Evolutionary conservation across 139 green algal species (phyloP), one percentile per base, ranked within the genome.

Genomic region (Tetratostichococcus sp.): DNA sequence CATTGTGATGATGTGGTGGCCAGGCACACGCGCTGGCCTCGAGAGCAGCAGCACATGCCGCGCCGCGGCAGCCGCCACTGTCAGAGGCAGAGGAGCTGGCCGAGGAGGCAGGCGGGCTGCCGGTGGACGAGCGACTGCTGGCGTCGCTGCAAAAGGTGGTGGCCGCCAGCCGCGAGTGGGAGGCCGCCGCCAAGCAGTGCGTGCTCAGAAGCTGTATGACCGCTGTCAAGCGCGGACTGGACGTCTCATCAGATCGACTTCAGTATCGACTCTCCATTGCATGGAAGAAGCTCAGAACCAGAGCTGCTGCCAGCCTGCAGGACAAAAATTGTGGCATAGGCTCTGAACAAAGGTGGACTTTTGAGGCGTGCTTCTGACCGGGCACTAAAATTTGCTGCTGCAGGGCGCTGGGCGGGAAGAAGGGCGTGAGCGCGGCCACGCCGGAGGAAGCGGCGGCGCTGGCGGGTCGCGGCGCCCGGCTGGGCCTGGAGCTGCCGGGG

Each of bases 61-160:
- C 30, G 11, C 11, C 35, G 23, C 35, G 23, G 69, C 31, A 25
- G 22, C 66, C 28, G 66, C 66, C 42, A 1, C 73, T 77, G n/a
- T 35, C 58, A 59, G 69, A 80, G n/a, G 70, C 66, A 1, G 30
- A 57, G 30, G 31, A 31, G 43, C 43, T 87, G 79, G 31, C 66
- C 21, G 70, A 87, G 35, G 74, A 88, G 65, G 81, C 81, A 3
- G 39, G 58, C 57, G 77, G 77, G n/a, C 78, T 87, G 65, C 72
- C 77, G 5, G 77, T 72, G 50, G 65, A 79, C 30, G 69, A 79
- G 28, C 35, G 62, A 16, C 66, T 83, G 22, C 80, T 72, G 30
- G 30, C 22, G 23, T 34, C 32, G 35, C 66, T 83, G 31, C 34
- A 77, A 3, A 28, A 30, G 11, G 3, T 75, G 1, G 74, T 87